Evolutionary conservation across 2,329 filamentous ascomycete genomes (phyloP), one percentile per base, ranked within the genome.

Genomic region (Aspergillus fumigatus): DNA sequence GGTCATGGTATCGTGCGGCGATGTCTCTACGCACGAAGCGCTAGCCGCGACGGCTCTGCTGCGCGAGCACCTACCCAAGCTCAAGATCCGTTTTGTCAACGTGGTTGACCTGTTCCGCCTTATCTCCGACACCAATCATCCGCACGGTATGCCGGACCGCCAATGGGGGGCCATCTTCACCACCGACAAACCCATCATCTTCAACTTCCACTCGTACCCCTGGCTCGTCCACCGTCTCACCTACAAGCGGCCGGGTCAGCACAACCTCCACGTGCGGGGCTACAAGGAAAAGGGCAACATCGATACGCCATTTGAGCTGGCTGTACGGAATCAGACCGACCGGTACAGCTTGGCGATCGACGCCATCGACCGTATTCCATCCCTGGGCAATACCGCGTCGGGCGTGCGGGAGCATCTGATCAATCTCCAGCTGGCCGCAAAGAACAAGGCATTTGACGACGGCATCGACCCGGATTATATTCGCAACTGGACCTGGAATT

Each of bases 231-330:
- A 92, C 76, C 82, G 88, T 51, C 74, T 92, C 63, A 88, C 88
- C 0, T 92, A 91, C 76, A 88, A 88, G 76, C 84, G 88, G 1
- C 86, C 85, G 1, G 88, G 88, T 4, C 84, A 82, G 70, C 70
- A 79, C 48, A 85, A 89, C 72, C 73, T 92, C 60, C 85, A 89
- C 65, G 89, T 92, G n/a, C 80, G 86, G 32, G 89, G 89, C 1
- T 92, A 92, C 78, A 86, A 83, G 67, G 88, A 92, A 78, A 92
- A 92, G 81, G 89, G 89, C 49, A 92, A 92, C 71, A 92, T 92
- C 64, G 88, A 92, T 70, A 92, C 89, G 0, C 89, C 88, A 1
- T 83, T 92, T 21, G 88, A 91, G 74, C 77, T 92, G 61, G 88
- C 88, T 27, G 89, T 92, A 68, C 81, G 88, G 58, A 92, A 92